Conservation (phyloP, 1,284 basidiomycete genomes). For the Hemileia vastatrix region DNA sequence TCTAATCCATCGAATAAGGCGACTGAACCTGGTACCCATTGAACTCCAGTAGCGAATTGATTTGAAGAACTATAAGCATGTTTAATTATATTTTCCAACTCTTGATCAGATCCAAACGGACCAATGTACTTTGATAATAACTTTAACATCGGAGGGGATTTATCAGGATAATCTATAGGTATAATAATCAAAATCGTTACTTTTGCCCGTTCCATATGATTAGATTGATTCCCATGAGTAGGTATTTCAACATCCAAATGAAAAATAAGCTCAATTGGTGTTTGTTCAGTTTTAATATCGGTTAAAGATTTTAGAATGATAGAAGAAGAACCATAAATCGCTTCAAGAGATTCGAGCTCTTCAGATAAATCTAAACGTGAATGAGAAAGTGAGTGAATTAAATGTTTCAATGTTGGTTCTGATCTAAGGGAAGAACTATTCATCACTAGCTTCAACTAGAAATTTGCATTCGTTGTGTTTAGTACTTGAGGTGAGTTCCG, state of each 20-base stretch:
- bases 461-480: no score
- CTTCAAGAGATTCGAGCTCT: slow-evolving; percentile 54
- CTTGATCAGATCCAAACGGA: slow-evolving; percentile 59
- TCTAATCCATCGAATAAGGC: slow-evolving; percentile 83
- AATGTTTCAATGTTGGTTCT: no score
- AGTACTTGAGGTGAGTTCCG: no score
- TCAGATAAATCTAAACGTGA: not conserved
- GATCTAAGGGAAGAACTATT: no score
- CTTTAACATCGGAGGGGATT: slow-evolving; percentile 67
- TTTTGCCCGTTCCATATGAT: not conserved
- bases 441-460: no score
- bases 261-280: not conserved
- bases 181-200: slow-evolving; percentile 59
- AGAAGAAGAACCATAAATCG: slow-evolving; percentile 58
- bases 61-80: slow-evolving; percentile 68
- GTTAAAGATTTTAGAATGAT: not conserved
- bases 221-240: not conserved
- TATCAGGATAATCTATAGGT: slow-evolving; percentile 60
- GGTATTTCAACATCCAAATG: not conserved
- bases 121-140: slow-evolving; percentile 77
- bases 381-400: no score
- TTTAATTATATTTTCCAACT: slow-evolving; percentile 64
- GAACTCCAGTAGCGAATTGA: slow-evolving; percentile 52
- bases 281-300: not conserved
- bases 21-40: slow-evolving; percentile 62